Conservation (phyloP, 2,329 filamentous ascomycete species). For the Beauveria sp. region DNA sequence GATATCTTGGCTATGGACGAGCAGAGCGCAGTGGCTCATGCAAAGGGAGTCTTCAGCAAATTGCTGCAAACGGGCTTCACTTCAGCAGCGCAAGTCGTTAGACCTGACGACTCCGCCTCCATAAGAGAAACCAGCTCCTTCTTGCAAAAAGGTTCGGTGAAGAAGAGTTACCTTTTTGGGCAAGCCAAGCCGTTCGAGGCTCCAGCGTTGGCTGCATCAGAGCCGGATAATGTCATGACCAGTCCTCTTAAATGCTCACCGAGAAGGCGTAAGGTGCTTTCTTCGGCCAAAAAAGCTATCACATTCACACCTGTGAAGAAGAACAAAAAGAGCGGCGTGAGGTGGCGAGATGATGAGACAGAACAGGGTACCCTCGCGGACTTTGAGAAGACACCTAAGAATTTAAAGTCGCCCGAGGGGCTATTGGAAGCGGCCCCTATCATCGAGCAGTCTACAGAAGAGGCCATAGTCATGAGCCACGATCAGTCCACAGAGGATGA, state of each 20-base stretch:
- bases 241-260: constrained; percentile 68
- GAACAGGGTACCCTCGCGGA: constrained; percentile 81
- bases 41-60: constrained; percentile 67
- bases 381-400: constrained; percentile 84
- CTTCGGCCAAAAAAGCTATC: constrained; percentile 59
- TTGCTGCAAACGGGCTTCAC: constrained; percentile 70
- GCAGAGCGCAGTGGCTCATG: constrained; percentile 71
- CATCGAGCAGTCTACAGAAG: constrained; percentile 10
- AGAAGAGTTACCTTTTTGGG: constrained; percentile 42
- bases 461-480: not conserved
- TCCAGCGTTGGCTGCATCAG: constrained; percentile 30
- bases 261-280: constrained; percentile 61
- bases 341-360: constrained; percentile 85
- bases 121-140: constrained; percentile 63
- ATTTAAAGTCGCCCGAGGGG: constrained; percentile 48
- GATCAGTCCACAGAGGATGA: constrained; percentile 36
- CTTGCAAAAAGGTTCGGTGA: constrained; percentile 63
- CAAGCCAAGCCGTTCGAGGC: constrained; percentile 33
- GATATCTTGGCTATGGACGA: constrained; percentile 78
- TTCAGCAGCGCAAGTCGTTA: constrained; percentile 76
- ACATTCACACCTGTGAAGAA: constrained; percentile 77
- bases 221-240: constrained; percentile 23
- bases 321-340: constrained; percentile 63
- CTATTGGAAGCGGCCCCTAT: constrained; percentile 38
- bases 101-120: constrained; percentile 66